phyloP scores from a whole-genome alignment of 1,284 basidiomycete species.

The Pseudozyma hubeiensis region DNA sequence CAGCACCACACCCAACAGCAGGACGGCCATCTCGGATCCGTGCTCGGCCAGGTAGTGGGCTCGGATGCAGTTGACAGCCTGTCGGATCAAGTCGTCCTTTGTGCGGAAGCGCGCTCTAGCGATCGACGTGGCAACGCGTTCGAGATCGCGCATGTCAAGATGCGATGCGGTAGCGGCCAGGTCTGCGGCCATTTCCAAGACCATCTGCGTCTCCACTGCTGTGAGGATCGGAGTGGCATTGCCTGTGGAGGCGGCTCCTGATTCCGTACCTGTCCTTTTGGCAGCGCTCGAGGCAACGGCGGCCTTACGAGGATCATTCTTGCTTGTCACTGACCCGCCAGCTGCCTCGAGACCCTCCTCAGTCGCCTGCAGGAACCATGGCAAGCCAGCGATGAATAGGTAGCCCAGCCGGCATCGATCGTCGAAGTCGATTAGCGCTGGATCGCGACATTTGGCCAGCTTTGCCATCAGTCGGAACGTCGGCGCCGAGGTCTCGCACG shows the following conservation, averaged over 20 bases:
- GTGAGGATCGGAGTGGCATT: constrained; percentile 37
- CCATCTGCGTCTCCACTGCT: constrained; percentile 75
- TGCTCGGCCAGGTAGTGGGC: constrained; percentile 78
- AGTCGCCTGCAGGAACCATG: constrained; percentile 88
- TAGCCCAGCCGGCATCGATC: constrained; percentile 78
- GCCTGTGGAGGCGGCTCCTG: not conserved
- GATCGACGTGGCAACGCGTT: constrained; percentile 88
- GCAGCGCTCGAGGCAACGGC: constrained; percentile 11
- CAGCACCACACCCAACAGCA: constrained; percentile 86
- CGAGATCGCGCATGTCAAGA: constrained; percentile 80
- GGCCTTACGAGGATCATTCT: constrained; percentile 29
- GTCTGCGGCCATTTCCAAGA: constrained; percentile 80
- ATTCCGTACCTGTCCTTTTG: constrained; percentile 15
- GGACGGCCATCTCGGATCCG: constrained; percentile 80
- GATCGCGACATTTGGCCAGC: constrained; percentile 76
- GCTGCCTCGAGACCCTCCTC: constrained; percentile 65
- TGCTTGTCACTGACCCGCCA: constrained; percentile 27
- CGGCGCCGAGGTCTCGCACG: constrained; percentile 77
- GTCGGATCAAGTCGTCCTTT: constrained; percentile 91
- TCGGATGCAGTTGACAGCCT: constrained; percentile 84
- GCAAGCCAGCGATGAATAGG: constrained; percentile 84
- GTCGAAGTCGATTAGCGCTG: constrained; percentile 79
- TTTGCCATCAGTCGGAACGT: constrained; percentile 80
- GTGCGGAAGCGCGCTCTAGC: constrained; percentile 88
- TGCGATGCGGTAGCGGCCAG: constrained; percentile 79